A percentile compares a stretch with the other conserved stretches of the same genome.
These are phyloP conservation scores for Tranzscheliella williamsii DNA, from an alignment of 1,284 basidiomycete genomes.

Conservation along the genomic window DNA sequence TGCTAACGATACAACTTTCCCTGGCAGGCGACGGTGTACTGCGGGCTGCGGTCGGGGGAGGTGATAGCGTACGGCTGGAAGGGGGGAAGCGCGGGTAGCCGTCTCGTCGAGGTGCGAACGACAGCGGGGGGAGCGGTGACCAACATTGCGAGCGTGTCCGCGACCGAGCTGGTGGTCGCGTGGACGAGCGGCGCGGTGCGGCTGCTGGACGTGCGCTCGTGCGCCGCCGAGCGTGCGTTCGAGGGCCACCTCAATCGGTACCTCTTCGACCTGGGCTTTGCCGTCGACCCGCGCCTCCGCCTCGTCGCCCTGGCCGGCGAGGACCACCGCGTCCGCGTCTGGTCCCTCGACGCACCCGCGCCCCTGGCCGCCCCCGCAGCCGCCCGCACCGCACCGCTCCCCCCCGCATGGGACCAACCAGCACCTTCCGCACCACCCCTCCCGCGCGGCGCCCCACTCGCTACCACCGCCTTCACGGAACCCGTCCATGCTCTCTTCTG, in stretches of 20 bases:
- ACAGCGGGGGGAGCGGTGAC: neutral
- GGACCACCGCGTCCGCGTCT: conserved; percentile 17
- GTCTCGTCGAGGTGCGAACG: too few relatives aligned
- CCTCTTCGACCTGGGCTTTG: conserved; percentile 9
- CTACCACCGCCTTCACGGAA: conserved; percentile 3
- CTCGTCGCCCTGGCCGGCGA: conserved; percentile 19
- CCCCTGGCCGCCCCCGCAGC: conserved; percentile 4
- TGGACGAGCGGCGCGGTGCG: conserved; percentile 1
- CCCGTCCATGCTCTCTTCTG: conserved; percentile 10
- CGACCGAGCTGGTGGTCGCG: neutral
- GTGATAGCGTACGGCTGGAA: neutral
- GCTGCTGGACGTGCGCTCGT: conserved; percentile 2
- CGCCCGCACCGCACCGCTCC: neutral
- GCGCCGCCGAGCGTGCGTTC: conserved; percentile 1
- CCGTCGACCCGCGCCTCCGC: conserved; percentile 5
- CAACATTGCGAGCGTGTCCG: neutral
- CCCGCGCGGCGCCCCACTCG: too few relatives aligned
- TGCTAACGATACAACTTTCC: too few relatives aligned
- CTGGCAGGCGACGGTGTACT: neutral
- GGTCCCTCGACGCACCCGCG: conserved; percentile 20
- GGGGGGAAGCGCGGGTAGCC: too few relatives aligned
- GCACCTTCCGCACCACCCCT: too few relatives aligned
- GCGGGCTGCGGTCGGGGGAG: neutral
- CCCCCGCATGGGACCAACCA: too few relatives aligned
- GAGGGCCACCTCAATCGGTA: conserved; percentile 30